phyloP scores from a whole-genome alignment of 2,329 filamentous ascomycete genomes.

The Thielaviopsis musarum region DNA sequence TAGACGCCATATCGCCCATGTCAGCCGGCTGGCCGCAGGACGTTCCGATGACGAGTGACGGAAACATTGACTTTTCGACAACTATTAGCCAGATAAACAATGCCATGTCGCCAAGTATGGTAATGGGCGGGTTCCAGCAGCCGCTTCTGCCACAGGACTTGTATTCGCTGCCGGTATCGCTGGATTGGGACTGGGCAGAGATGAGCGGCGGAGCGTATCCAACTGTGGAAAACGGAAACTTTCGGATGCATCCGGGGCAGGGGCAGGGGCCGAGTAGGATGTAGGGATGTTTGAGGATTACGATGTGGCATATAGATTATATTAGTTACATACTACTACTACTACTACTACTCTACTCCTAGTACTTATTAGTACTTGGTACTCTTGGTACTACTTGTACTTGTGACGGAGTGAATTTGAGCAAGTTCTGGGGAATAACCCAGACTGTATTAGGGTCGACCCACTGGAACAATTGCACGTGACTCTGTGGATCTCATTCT shows the following conservation, averaged over 20 bases:
- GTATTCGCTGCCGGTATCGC: conserved; percentile 89
- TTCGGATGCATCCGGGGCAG: conserved; percentile 17
- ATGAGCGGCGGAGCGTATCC: conserved; percentile 50
- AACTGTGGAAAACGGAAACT: conserved; percentile 45
- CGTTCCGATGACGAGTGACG: conserved; percentile 18
- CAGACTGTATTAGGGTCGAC: no score
- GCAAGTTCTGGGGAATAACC: no score
- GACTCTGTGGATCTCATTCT: no score
- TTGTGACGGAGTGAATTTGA: no score
- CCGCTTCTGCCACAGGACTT: conserved; percentile 84
- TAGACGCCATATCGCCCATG: conserved; percentile 9
- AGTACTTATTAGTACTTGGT: no score
- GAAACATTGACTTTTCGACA: conserved; percentile 2
- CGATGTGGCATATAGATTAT: no score
- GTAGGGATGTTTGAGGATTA: no score
- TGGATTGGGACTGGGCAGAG: conserved; percentile 73
- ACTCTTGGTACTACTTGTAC: no score
- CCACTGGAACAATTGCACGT: no score
- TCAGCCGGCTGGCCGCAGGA: conserved; percentile 32
- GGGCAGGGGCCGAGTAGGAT: no score
- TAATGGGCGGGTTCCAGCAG: conserved; percentile 46
- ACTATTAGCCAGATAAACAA: conserved; percentile 14
- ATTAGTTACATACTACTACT: no score
- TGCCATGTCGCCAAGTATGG: conserved; percentile 10
- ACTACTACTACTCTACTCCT: no score